Evolutionary conservation across 2,329 filamentous ascomycete species (phyloP).

Genomic region (Dactylellina sp.): DNA sequence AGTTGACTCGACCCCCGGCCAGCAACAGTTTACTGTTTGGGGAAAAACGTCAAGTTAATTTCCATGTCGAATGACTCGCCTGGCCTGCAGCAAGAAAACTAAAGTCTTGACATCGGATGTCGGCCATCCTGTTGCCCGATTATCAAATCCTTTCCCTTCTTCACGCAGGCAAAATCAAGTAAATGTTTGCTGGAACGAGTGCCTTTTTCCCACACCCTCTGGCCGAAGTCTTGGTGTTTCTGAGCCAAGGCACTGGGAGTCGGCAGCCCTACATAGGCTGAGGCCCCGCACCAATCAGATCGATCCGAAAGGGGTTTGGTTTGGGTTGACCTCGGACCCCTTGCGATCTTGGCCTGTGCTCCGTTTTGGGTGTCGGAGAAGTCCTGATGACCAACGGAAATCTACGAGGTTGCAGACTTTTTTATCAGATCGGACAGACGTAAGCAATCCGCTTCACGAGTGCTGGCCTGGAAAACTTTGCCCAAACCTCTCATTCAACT

Average conservation of each 20-base stretch:
- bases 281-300: constrained; percentile 26
- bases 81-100: too few relatives aligned
- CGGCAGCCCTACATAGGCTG: constrained; percentile 43
- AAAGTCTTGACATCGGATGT: constrained; percentile 20
- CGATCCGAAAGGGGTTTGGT: constrained; percentile 20
- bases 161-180: too few relatives aligned
- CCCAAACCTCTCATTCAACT: too few relatives aligned
- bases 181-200: constrained; percentile 34
- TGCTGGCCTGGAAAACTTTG: too few relatives aligned
- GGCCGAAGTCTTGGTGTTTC: constrained; percentile 12
- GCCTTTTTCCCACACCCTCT: constrained; percentile 14
- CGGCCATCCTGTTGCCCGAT: constrained; percentile 34
- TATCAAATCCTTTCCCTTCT: constrained; percentile 41
- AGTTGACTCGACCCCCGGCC: background rate
- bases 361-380: constrained; percentile 39
- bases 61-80: constrained; percentile 7
- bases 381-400: constrained; percentile 9
- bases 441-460: background rate
- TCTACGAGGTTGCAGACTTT: background rate
- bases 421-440: background rate
- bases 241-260: constrained; percentile 1
- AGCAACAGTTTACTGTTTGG: background rate
- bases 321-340: constrained; percentile 19
- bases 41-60: constrained; percentile 29
- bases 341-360: constrained; percentile 36